A percentile compares a stretch with the other conserved stretches of the same genome.
Conservation (phyloP, 2,329 filamentous ascomycete species). For the Lachnellula cervina region DNA sequence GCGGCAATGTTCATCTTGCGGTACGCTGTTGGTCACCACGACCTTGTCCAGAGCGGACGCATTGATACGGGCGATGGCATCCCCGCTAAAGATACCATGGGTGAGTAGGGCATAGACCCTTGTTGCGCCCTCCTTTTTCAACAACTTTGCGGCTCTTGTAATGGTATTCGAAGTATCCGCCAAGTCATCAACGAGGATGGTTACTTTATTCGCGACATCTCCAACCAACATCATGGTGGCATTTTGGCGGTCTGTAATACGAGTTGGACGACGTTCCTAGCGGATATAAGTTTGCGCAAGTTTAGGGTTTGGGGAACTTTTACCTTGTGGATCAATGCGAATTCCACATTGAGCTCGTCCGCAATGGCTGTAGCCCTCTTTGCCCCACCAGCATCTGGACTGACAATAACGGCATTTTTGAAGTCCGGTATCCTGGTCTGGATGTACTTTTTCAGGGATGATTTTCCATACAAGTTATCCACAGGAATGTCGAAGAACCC, state of each 20-base stretch:
- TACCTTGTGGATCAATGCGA: slow-evolving; percentile 98
- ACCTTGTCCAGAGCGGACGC: slow-evolving; percentile 90
- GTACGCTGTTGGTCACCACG: slow-evolving; percentile 91
- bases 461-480: slow-evolving; percentile 89
- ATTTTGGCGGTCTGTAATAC: slow-evolving; percentile 83
- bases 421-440: slow-evolving; percentile 76
- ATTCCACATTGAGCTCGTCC: slow-evolving; percentile 87
- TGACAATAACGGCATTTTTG: slow-evolving; percentile 85
- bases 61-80: slow-evolving; percentile 91
- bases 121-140: slow-evolving; percentile 92
- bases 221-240: slow-evolving; percentile 95
- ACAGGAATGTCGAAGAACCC: slow-evolving; percentile 99
- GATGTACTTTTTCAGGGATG: slow-evolving; percentile 65
- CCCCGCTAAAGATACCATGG: slow-evolving; percentile 90
- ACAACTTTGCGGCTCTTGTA: slow-evolving; percentile 89
- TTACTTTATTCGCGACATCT: slow-evolving; percentile 72
- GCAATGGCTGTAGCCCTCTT: slow-evolving; percentile 95
- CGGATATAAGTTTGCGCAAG: slow-evolving; percentile 31
- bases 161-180: slow-evolving; percentile 97
- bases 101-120: slow-evolving; percentile 89
- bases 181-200: slow-evolving; percentile 90
- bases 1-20: slow-evolving; percentile 74
- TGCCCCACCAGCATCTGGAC: slow-evolving; percentile 91
- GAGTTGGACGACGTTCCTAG: slow-evolving; percentile 82
- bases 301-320: slow-evolving; percentile 31